A percentile compares a stretch with the other conserved stretches of the same genome.
Evolutionary conservation across 1,284 basidiomycete genomes (phyloP).

Genomic region (Microbotryomycetes sp.): DNA sequence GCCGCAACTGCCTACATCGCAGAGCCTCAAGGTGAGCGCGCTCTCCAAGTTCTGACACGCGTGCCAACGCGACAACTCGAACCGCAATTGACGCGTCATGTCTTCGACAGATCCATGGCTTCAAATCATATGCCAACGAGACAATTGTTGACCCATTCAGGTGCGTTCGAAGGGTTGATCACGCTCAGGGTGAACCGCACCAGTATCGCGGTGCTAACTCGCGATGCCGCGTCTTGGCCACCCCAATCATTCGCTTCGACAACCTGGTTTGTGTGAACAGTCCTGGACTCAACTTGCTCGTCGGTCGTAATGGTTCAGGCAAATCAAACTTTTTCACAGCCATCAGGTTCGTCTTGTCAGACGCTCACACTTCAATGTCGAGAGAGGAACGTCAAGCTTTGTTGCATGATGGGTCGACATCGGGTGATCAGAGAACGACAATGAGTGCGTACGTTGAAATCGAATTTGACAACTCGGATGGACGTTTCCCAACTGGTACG

Average conservation of each 20-base stretch:
- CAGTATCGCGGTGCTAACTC: not conserved
- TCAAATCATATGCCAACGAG: conserved; percentile 81
- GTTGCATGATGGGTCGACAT: conserved; percentile 85
- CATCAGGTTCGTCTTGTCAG: conserved; percentile 89
- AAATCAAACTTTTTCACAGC: conserved; percentile 86
- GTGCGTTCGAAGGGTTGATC: conserved; percentile 15
- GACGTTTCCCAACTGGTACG: conserved; percentile 52
- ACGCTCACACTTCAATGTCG: conserved; percentile 93
- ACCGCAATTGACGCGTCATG: not conserved
- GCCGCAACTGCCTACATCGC: not conserved
- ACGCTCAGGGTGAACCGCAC: not conserved
- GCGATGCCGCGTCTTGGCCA: too few species aligned
- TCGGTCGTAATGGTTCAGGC: conserved; percentile 89
- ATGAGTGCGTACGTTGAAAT: conserved; percentile 80
- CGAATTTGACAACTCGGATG: conserved; percentile 41
- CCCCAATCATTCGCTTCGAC: not conserved
- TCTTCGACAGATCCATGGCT: conserved; percentile 70
- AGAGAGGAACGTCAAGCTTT: conserved; percentile 87
- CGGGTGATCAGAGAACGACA: conserved; percentile 58
- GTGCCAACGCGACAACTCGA: not conserved
- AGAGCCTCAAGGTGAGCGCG: not conserved
- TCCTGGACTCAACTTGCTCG: conserved; percentile 84
- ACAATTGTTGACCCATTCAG: conserved; percentile 53
- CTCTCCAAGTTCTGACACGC: too few species aligned
- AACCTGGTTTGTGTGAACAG: conserved; percentile 48